These are phyloP conservation scores for Epichloe gansuensis DNA, from an alignment of 2,329 filamentous ascomycete species.

Conservation along the genomic window DNA sequence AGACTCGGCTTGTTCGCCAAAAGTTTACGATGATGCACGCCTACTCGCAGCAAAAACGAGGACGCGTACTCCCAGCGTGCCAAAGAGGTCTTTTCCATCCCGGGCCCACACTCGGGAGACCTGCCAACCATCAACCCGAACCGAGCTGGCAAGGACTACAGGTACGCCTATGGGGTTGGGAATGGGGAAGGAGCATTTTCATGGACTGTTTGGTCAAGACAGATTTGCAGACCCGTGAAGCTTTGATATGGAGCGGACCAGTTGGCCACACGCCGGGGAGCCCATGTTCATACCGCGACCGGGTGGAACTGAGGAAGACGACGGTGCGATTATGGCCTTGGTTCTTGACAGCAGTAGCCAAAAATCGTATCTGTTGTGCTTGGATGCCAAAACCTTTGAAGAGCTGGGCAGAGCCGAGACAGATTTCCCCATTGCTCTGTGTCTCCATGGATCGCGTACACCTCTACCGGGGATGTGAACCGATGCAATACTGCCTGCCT, in stretches of 20 bases:
- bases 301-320: constrained; percentile 41
- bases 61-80: constrained; percentile 12
- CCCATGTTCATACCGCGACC: constrained; percentile 49
- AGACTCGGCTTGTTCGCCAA: constrained; percentile 30
- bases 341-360: constrained; percentile 49
- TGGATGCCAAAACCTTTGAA: constrained; percentile 49
- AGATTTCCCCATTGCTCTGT: constrained; percentile 46
- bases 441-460: constrained; percentile 50
- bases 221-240: constrained; percentile 41
- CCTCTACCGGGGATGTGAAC: background rate
- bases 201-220: constrained; percentile 55
- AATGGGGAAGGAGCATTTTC: constrained; percentile 47
- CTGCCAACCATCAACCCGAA: constrained; percentile 53
- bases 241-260: constrained; percentile 43
- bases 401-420: constrained; percentile 55
- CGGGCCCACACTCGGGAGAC: constrained; percentile 45
- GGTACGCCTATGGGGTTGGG: constrained; percentile 48
- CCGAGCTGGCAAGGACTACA: constrained; percentile 38
- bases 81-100: constrained; percentile 32
- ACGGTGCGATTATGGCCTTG: constrained; percentile 48
- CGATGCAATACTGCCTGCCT: no score
- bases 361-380: constrained; percentile 52
- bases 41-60: constrained; percentile 1
- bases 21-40: constrained; percentile 28
- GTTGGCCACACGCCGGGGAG: constrained; percentile 56